Conservation (phyloP, 257 asterid species). For the Gynochthodes officinalis region DNA sequence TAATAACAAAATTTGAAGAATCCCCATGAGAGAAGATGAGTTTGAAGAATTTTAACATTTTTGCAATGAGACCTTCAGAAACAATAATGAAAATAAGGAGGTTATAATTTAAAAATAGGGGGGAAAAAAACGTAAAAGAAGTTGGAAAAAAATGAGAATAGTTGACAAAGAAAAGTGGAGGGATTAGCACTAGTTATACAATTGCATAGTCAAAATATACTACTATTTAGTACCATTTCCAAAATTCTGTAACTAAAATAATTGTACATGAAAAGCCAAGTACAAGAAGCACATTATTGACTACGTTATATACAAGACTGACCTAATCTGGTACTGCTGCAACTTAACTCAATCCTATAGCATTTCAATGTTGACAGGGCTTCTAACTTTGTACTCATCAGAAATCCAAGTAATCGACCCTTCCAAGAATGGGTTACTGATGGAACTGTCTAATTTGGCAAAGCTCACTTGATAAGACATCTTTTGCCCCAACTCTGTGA, state of each 20-base stretch:
- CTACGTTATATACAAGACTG: neutral
- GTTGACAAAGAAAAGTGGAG: too few relatives aligned
- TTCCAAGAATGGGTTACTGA: slow-evolving; percentile 4
- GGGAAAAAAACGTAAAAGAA: too few relatives aligned
- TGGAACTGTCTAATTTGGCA: slow-evolving; percentile 1
- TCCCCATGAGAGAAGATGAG: too few relatives aligned
- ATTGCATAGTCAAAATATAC: neutral
- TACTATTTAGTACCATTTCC: neutral
- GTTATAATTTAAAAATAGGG: too few relatives aligned
- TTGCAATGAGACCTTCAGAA: too few relatives aligned
- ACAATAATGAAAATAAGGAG: too few relatives aligned
- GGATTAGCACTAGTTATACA: neutral
- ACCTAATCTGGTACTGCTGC: neutral
- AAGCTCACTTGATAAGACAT: slow-evolving; percentile 21
- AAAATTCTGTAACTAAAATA: too few relatives aligned
- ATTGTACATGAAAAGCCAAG: too few relatives aligned
- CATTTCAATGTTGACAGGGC: slow-evolving; percentile 18
- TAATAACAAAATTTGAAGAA: too few relatives aligned
- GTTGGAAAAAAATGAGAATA: too few relatives aligned
- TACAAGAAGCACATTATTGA: slow-evolving; percentile 5
- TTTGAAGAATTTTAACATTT: too few relatives aligned
- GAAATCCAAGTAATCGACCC: slow-evolving; percentile 24
- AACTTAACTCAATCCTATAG: neutral
- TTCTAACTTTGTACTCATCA: slow-evolving; percentile 15
- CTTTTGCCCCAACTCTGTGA: slow-evolving; percentile 19